Base-by-base conservation (phyloP, 2,329 filamentous ascomycete species). In the Teratosphaeria viscida region DNA sequence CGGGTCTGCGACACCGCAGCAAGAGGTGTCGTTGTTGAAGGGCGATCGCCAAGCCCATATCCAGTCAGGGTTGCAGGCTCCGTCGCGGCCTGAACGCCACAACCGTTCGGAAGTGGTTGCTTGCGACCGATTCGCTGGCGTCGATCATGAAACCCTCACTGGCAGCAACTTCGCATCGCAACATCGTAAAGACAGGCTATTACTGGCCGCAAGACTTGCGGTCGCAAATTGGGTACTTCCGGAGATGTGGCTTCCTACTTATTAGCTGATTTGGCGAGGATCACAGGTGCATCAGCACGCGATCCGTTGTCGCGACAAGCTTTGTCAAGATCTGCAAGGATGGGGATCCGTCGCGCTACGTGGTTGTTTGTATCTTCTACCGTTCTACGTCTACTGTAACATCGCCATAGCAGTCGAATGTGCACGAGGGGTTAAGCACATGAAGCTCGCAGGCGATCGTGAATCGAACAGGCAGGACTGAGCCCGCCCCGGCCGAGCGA, bases 1-100 rank as follows among this genome's bases (percentile, higher is more conserved):
- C 53, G 32, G n/a, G 52, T 52, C 29, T 59, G 52, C 57, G 52
- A 59, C 57, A 59, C 57, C 19, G 35, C 19, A 27, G 26, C 52
- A 29, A 35, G 57, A 43, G 35, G 14, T 59, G 57, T 55, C 52
- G 57, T 59, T 47, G 11, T n/a, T 39, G 26, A 19, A 35, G 23
- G 49, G 19, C 52, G 32, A 56, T 56, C 26, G 26, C n/a, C 43
- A 49, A n/a, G 52, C 29, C 37, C 7, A 26, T 35, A 59, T 52
- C 52, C 57, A 37, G 49, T 52, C 56, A 54, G 27, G 57, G 54
- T 10, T 55, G 27, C 54, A 26, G 54, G 26, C 35, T 35, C 32
- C 12, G 43, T n/a, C 56, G 56, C 56, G 37, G 29, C 29, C 29
- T 32, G 29, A 12, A 35, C 16, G 19, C 35, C 35, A 57, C 39